Evolutionary conservation across 2,329 filamentous ascomycete genomes (phyloP).

Genomic region (Hypoxylon sp.): DNA sequence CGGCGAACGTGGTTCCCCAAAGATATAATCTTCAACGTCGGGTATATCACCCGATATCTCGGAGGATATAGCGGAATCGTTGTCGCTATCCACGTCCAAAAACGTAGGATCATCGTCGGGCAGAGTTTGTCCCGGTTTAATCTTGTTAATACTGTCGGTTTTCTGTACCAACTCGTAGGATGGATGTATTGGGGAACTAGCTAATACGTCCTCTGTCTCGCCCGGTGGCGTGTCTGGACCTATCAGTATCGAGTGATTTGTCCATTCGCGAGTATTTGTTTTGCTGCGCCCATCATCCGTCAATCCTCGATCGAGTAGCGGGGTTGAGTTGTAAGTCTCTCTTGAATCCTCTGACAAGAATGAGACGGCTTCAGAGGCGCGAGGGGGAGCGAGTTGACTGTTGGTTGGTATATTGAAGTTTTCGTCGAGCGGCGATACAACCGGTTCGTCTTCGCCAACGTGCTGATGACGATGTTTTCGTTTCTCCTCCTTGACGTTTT

Average conservation of each 20-base stretch:
- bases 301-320: conserved; percentile 78
- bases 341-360: conserved; percentile 74
- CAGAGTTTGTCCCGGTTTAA: conserved; percentile 55
- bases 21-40: conserved; percentile 55
- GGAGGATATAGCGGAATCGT: conserved; percentile 73
- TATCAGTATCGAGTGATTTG: conserved; percentile 68
- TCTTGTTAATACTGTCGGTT: conserved; percentile 66
- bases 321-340: conserved; percentile 82
- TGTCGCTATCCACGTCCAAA: conserved; percentile 59
- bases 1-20: conserved; percentile 49
- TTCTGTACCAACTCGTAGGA: conserved; percentile 70
- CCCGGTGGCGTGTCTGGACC: conserved; percentile 59
- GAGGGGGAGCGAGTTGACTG: conserved; percentile 45
- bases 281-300: conserved; percentile 65
- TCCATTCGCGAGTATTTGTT: conserved; percentile 64
- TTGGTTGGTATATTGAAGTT: conserved; percentile 44
- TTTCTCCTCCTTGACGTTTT: conserved; percentile 58
- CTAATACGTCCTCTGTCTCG: conserved; percentile 53
- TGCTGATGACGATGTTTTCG: conserved; percentile 63
- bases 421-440: conserved; percentile 50
- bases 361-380: conserved; percentile 60
- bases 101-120: conserved; percentile 50
- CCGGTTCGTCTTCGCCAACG: conserved; percentile 59
- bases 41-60: conserved; percentile 70
- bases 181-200: conserved; percentile 55